Evolutionary conservation across 2,329 filamentous ascomycete species (phyloP).

Genomic region (Orbilia quercus): DNA sequence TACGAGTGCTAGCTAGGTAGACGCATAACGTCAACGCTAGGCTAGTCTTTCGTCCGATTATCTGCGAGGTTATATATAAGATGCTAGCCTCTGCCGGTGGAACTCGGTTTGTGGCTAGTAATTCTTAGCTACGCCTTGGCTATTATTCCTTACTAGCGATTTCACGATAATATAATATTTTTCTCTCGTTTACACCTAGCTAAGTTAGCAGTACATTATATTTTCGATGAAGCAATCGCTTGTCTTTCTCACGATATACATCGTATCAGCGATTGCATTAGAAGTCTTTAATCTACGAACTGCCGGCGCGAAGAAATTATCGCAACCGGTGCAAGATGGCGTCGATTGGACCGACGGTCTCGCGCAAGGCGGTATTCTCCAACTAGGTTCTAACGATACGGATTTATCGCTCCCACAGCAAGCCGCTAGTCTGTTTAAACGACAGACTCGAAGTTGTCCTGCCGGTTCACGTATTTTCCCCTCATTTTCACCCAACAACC

Average conservation of each 20-base stretch:
- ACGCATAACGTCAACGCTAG: no score
- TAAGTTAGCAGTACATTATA: no score
- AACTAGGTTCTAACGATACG: conserved; percentile 7
- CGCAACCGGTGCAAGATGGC: neutral
- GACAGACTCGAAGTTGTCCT: conserved; percentile 13
- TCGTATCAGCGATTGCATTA: neutral
- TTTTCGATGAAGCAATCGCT: neutral
- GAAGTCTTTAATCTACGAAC: neutral
- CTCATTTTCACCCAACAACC: neutral
- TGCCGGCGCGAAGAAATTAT: neutral
- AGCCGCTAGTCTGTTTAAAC: conserved; percentile 7
- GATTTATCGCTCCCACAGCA: neutral
- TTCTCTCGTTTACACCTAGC: no score
- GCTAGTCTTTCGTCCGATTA: no score
- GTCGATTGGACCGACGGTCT: conserved; percentile 1
- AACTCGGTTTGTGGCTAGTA: no score
- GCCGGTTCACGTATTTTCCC: conserved; percentile 8
- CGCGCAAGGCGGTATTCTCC: neutral
- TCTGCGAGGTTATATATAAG: no score
- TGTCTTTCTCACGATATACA: neutral
- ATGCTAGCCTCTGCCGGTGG: no score
- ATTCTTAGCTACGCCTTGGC: no score
- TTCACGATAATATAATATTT: no score
- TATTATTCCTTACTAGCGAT: no score
- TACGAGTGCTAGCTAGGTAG: no score